phyloP scores from a whole-genome alignment of 495 filamentous ascomycete species.

The Aspergillus indologenus region DNA sequence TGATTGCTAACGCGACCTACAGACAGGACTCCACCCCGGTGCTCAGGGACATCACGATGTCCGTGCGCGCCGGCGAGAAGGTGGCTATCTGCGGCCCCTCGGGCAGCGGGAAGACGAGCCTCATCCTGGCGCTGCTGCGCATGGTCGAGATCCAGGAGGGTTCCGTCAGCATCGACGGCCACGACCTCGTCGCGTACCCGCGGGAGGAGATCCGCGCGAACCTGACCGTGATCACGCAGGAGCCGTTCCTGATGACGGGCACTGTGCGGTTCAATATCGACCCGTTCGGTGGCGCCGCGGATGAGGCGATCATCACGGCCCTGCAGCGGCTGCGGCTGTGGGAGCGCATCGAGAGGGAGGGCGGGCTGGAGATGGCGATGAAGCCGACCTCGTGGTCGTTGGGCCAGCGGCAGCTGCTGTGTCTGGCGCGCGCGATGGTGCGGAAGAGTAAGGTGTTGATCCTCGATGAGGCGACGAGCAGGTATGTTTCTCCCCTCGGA shows the following conservation, averaged over 20 bases:
- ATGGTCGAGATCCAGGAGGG: constrained; percentile 14
- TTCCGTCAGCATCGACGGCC: constrained; percentile 15
- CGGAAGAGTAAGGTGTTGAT: constrained; percentile 21
- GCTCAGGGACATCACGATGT: constrained; percentile 22
- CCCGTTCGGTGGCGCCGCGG: constrained; percentile 9
- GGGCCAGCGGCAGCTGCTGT: constrained; percentile 41
- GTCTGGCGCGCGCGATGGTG: constrained; percentile 11
- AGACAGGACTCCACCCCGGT: constrained; percentile 4
- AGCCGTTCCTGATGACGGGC: constrained; percentile 31
- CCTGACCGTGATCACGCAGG: constrained; percentile 37
- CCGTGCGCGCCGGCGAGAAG: constrained; percentile 29
- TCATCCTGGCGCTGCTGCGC: constrained; percentile 12
- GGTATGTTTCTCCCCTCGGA: constrained; percentile 6
- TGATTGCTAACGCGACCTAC: too few relatives aligned
- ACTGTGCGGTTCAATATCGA: constrained; percentile 34
- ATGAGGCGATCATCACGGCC: not conserved
- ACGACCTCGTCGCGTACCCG: constrained; percentile 16
- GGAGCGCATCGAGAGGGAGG: not conserved
- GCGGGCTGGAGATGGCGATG: constrained; percentile 9
- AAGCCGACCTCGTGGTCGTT: constrained; percentile 27
- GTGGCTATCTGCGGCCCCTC: constrained; percentile 38
- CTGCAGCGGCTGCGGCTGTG: not conserved
- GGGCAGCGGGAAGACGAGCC: constrained; percentile 34
- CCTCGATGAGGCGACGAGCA: constrained; percentile 30
- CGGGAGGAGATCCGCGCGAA: constrained; percentile 13